phyloP scores from a whole-genome alignment of 1,139 yeast genomes.

The Kodamaea sp. region DNA sequence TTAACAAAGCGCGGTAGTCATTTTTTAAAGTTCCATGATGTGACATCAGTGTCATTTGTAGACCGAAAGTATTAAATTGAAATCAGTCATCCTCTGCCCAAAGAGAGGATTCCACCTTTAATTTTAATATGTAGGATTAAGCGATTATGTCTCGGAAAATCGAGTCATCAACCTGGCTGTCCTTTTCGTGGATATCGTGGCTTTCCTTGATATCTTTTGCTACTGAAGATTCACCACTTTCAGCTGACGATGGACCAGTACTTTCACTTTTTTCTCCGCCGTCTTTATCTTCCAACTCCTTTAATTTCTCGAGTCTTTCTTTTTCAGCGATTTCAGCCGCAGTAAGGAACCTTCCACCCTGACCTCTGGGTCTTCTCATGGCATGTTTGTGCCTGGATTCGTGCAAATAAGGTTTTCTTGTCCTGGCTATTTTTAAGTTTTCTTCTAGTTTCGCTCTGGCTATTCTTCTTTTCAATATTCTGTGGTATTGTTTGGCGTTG shows the following conservation, averaged over 20 bases:
- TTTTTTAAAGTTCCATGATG: no score
- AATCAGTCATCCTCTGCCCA: no score
- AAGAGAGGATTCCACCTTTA: no score
- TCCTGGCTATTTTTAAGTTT: constrained; percentile 80
- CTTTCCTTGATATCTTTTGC: constrained; percentile 3
- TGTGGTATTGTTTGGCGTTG: constrained; percentile 95
- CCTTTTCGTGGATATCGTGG: constrained; percentile 1
- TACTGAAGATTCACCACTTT: constrained; percentile 1
- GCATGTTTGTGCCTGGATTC: constrained; percentile 99
- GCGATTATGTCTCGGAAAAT: constrained; percentile 4
- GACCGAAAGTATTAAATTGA: no score
- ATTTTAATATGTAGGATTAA: no score
- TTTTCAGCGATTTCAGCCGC: constrained; percentile 95
- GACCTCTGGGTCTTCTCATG: constrained; percentile 98
- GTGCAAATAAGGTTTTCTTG: constrained; percentile 91
- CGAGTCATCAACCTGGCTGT: constrained; percentile 4
- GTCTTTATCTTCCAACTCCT: constrained; percentile 35
- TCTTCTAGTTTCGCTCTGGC: constrained; percentile 95
- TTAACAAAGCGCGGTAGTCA: no score
- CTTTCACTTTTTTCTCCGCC: not conserved
- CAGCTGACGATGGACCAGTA: not conserved
- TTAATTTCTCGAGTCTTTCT: constrained; percentile 57
- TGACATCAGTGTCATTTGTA: no score
- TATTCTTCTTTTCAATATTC: constrained; percentile 87
- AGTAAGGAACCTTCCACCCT: constrained; percentile 94